Conservation (phyloP, 306 rosid genomes). For the Cicer cuneatum region DNA sequence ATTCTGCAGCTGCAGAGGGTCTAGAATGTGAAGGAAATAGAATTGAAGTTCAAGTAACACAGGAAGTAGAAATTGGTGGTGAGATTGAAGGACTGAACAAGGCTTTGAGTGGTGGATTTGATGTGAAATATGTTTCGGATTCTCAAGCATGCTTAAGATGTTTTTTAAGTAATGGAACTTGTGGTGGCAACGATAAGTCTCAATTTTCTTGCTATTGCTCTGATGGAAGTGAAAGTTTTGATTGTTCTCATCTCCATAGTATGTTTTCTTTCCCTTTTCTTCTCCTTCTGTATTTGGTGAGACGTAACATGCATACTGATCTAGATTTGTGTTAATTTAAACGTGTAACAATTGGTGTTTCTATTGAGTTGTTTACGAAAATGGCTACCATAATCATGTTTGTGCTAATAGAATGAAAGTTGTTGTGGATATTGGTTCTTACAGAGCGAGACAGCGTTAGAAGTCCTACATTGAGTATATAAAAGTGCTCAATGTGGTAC, state of each 20-base stretch:
- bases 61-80: not conserved
- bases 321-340: not conserved
- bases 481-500: too few relatives aligned
- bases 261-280: slow-evolving; percentile 33
- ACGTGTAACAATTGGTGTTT: too few relatives aligned
- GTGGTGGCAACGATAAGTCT: slow-evolving; percentile 42
- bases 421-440: too few relatives aligned
- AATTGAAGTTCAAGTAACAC: slow-evolving; percentile 33
- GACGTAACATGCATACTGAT: not conserved
- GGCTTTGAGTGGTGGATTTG: slow-evolving; percentile 47
- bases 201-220: slow-evolving; percentile 48
- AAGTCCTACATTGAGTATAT: too few relatives aligned
- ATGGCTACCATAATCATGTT: too few relatives aligned
- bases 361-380: too few relatives aligned
- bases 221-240: slow-evolving; percentile 37
- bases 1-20: not conserved
- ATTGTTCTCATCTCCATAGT: slow-evolving; percentile 43
- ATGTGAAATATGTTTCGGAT: slow-evolving; percentile 26
- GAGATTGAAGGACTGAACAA: slow-evolving; percentile 2
- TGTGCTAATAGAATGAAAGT: too few relatives aligned
- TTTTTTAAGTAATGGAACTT: slow-evolving; percentile 26
- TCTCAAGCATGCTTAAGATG: slow-evolving; percentile 35
- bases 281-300: not conserved
- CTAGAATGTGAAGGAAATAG: slow-evolving; percentile 29
- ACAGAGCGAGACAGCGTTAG: too few relatives aligned